phyloP scores from a whole-genome alignment of 2,329 filamentous ascomycete genomes.

The Cryphonectria carpinicola region DNA sequence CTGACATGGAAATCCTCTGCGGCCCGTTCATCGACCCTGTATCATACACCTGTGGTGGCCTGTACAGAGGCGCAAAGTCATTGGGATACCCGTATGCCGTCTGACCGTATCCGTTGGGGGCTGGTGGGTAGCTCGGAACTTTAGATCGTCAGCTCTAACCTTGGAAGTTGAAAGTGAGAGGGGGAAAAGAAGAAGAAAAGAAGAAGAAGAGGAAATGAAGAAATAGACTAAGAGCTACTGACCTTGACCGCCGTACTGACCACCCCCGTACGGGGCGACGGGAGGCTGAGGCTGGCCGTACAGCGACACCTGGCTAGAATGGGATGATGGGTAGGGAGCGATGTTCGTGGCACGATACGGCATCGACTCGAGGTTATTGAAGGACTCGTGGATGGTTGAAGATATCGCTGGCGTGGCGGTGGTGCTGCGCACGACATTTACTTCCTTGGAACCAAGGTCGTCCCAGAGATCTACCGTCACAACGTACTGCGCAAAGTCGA shows the following conservation, averaged over 20 bases:
- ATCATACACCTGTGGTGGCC: slow-evolving; percentile 39
- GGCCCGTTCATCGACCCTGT: slow-evolving; percentile 37
- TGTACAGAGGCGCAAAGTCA: slow-evolving; percentile 34
- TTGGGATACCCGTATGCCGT: slow-evolving; percentile 25
- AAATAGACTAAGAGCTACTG: neutral
- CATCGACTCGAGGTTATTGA: slow-evolving; percentile 56
- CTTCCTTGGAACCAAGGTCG: slow-evolving; percentile 66
- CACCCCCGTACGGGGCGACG: slow-evolving; percentile 20
- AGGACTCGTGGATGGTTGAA: slow-evolving; percentile 78
- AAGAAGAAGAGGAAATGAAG: too few relatives aligned
- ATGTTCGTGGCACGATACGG: slow-evolving; percentile 29
- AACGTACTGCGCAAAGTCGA: slow-evolving; percentile 45
- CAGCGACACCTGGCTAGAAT: slow-evolving; percentile 25
- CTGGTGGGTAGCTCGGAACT: slow-evolving; percentile 26
- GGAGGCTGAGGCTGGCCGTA: slow-evolving; percentile 34
- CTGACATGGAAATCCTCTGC: slow-evolving; percentile 43
- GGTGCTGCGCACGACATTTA: slow-evolving; percentile 67
- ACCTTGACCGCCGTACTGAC: slow-evolving; percentile 27
- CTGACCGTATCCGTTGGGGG: slow-evolving; percentile 28
- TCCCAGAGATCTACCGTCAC: slow-evolving; percentile 71
- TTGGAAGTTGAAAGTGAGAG: neutral
- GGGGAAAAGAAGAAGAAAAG: neutral
- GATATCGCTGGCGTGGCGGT: slow-evolving; percentile 74
- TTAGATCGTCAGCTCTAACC: neutral
- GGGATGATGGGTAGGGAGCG: slow-evolving; percentile 25